These are phyloP conservation scores for Beauveria rudraprayagi DNA, from an alignment of 2,329 filamentous ascomycete species.

Conservation along the genomic window DNA sequence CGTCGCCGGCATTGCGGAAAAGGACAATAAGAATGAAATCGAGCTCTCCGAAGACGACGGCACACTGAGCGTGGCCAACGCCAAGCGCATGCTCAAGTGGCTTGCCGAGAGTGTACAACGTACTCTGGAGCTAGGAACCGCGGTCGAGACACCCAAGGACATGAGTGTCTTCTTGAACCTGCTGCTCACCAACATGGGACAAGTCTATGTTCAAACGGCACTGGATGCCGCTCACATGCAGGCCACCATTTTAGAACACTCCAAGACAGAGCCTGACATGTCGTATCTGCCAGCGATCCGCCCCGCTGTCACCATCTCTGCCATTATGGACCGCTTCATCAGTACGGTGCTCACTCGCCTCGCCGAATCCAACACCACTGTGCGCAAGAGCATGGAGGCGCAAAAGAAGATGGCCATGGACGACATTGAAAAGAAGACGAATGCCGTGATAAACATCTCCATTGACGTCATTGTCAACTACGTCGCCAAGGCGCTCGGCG, in stretches of 20 bases:
- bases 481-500: conserved; percentile 61
- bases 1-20: conserved; percentile 75
- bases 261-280: conserved; percentile 81
- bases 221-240: conserved; percentile 64
- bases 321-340: conserved; percentile 89
- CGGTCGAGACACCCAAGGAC: conserved; percentile 87
- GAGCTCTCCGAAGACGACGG: conserved; percentile 90
- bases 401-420: conserved; percentile 65
- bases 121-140: conserved; percentile 81
- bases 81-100: conserved; percentile 98
- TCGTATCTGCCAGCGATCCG: conserved; percentile 72
- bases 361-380: conserved; percentile 81
- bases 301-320: conserved; percentile 78
- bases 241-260: conserved; percentile 66
- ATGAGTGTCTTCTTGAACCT: conserved; percentile 78
- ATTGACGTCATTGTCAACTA: conserved; percentile 66
- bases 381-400: conserved; percentile 82
- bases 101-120: conserved; percentile 88
- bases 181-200: conserved; percentile 78
- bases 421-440: conserved; percentile 77
- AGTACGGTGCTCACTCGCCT: conserved; percentile 84
- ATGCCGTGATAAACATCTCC: conserved; percentile 48
- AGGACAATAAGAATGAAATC: conserved; percentile 72
- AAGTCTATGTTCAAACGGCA: conserved; percentile 64
- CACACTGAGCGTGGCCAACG: conserved; percentile 68